These are phyloP conservation scores for Oehlia diaphana DNA, from an alignment of 192 early-diverging fungal species.

Conservation along the genomic window DNA sequence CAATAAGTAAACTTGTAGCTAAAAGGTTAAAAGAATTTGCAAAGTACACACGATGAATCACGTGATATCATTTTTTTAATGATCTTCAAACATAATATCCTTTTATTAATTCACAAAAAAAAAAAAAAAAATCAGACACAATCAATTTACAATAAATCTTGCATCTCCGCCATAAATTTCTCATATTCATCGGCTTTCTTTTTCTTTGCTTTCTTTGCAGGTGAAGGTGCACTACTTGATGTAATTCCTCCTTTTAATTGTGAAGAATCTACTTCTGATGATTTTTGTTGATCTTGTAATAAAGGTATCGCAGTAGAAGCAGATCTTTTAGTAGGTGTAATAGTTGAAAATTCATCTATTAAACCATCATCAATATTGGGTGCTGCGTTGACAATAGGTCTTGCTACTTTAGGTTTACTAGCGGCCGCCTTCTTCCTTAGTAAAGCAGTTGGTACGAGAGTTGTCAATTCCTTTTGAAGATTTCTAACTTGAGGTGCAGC, in stretches of 20 bases:
- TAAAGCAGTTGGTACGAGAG: slow-evolving; percentile 67
- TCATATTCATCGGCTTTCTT: slow-evolving; percentile 63
- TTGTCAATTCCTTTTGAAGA: slow-evolving; percentile 75
- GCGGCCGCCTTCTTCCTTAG: slow-evolving; percentile 49
- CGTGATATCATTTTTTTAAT: no score
- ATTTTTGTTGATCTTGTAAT: slow-evolving; percentile 6
- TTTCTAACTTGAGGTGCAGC: slow-evolving; percentile 80
- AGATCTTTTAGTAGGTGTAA: slow-evolving; percentile 15
- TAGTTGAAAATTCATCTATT: slow-evolving; percentile 5
- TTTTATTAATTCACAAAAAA: no score
- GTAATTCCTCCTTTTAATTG: background rate
- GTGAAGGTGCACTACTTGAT: slow-evolving; percentile 13
- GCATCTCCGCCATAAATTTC: slow-evolving; percentile 62
- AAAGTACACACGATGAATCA: no score
- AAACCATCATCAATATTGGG: slow-evolving; percentile 59
- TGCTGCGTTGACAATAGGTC: slow-evolving; percentile 67
- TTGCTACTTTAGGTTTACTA: slow-evolving; percentile 48
- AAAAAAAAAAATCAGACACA: no score
- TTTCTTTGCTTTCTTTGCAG: slow-evolving; percentile 29
- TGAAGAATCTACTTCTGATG: background rate
- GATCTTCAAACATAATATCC: no score
- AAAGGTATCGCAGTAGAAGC: slow-evolving; percentile 2
- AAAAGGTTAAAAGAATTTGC: no score
- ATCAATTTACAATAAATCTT: slow-evolving; percentile 34
- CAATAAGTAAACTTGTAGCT: no score